Evolutionary conservation across 257 asterid species (phyloP).

Genomic region (Jacaranda mimosifolia): DNA sequence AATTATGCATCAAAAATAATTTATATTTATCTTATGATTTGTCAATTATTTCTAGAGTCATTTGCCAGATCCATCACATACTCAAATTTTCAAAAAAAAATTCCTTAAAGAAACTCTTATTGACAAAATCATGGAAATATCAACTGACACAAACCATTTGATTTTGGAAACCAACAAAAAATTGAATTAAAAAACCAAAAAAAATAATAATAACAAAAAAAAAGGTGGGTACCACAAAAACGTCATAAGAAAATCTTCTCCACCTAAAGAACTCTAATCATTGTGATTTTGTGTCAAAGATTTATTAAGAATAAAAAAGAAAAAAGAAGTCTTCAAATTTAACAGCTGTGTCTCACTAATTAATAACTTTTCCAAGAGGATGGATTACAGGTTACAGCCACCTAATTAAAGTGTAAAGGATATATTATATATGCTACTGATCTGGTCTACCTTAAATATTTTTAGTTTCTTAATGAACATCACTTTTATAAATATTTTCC

Average conservation of each 20-base stretch:
- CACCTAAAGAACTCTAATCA: constrained; percentile 34
- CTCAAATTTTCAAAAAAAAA: neutral
- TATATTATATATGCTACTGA: neutral
- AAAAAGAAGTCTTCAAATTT: constrained; percentile 7
- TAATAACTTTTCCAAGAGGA: constrained; percentile 9
- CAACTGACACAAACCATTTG: constrained; percentile 30
- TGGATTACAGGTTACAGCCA: constrained; percentile 28
- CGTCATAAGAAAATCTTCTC: constrained; percentile 27
- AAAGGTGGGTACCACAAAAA: constrained; percentile 34
- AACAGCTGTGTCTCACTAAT: constrained; percentile 50
- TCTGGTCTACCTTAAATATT: neutral
- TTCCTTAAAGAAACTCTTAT: neutral
- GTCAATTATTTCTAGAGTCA: neutral
- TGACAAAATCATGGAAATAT: constrained; percentile 26
- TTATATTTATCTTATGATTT: neutral
- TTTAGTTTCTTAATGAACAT: neutral
- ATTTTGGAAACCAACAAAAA: constrained; percentile 14
- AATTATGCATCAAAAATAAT: no score
- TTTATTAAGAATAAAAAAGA: neutral
- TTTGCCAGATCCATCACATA: neutral
- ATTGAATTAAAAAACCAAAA: neutral
- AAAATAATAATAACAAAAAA: no score
- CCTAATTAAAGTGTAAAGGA: constrained; percentile 31
- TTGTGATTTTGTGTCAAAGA: constrained; percentile 37
- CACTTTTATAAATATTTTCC: neutral